A percentile compares a stretch with the other conserved stretches of the same genome.
Conservation (phyloP, 169 alveolate species). For the Plasmodium ovale region DNA sequence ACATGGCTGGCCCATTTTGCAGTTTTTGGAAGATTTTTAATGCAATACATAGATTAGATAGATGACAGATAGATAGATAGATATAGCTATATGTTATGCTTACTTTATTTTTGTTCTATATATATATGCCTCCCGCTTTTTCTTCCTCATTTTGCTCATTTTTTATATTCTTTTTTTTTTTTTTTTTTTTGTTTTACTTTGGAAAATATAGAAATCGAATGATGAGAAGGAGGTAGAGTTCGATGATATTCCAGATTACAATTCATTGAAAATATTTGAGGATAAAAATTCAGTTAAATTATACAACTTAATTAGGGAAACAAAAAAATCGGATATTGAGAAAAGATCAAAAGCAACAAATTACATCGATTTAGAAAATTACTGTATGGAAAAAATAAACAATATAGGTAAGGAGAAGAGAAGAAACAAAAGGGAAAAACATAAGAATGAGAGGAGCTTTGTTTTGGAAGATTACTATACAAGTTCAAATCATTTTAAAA, state of each 20-base stretch:
- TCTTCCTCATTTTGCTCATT: too few species aligned
- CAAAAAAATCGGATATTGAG: conserved; percentile 11
- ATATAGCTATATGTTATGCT: too few species aligned
- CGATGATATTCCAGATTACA: conserved; percentile 56
- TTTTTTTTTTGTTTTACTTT: background rate
- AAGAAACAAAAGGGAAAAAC: conserved; percentile 4
- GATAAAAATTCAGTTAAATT: conserved; percentile 35
- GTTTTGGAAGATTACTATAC: conserved; percentile 51
- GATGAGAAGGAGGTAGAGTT: conserved; percentile 28
- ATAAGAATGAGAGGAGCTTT: background rate
- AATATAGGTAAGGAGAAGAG: conserved; percentile 10
- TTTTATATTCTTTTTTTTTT: background rate
- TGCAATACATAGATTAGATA: too few species aligned
- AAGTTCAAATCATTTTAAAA: conserved; percentile 55
- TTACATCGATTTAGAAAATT: conserved; percentile 56
- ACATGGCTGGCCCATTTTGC: too few species aligned
- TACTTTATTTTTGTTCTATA: too few species aligned
- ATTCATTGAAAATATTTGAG: conserved; percentile 43
- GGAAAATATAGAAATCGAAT: conserved; percentile 1
- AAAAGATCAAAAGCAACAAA: conserved; percentile 26
- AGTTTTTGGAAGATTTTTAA: too few species aligned
- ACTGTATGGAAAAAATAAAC: conserved; percentile 33
- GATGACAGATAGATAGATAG: too few species aligned
- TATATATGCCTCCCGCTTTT: too few species aligned
- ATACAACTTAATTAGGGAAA: conserved; percentile 40